Evolutionary conservation across 768 basidiomycete species (phyloP).

Genomic region (Tremella fuciformis): DNA sequence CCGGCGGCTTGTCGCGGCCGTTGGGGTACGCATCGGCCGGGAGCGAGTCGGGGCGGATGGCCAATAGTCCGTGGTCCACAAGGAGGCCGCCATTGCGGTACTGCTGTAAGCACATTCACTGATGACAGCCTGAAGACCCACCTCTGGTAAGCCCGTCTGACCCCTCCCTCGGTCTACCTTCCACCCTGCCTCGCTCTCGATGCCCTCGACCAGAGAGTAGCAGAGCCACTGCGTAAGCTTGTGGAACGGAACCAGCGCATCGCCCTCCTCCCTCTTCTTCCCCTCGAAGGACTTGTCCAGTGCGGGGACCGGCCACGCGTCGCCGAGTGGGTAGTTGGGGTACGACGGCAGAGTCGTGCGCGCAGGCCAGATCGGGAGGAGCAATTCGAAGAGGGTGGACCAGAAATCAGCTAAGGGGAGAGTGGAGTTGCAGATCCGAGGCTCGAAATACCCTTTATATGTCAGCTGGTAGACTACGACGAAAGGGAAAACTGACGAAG

Average conservation of each 20-base stretch:
- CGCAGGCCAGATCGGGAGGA: conserved; percentile 84
- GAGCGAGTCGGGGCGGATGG: conserved; percentile 62
- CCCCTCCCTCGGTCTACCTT: conserved; percentile 73
- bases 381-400: conserved; percentile 73
- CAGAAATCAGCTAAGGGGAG: conserved; percentile 77
- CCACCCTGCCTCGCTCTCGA: conserved; percentile 76
- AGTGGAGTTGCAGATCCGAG: conserved; percentile 37
- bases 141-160: conserved; percentile 86
- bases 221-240: conserved; percentile 93
- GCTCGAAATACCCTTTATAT: conserved; percentile 17
- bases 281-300: conserved; percentile 45
- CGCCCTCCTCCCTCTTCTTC: conserved; percentile 56
- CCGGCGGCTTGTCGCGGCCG: conserved; percentile 55
- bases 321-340: conserved; percentile 69
- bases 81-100: conserved; percentile 93
- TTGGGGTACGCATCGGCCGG: conserved; percentile 46
- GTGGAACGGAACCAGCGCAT: conserved; percentile 86
- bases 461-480: not conserved
- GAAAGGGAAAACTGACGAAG: conserved; percentile 58
- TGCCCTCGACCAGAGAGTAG: conserved; percentile 79
- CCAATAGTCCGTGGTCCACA: conserved; percentile 75
- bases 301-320: conserved; percentile 84
- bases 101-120: conserved; percentile 18
- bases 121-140: conserved; percentile 9
- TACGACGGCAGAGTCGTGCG: conserved; percentile 60